These are phyloP conservation scores for Meyerozyma elateridarum DNA, from an alignment of 1,139 yeast species.

Conservation along the genomic window DNA sequence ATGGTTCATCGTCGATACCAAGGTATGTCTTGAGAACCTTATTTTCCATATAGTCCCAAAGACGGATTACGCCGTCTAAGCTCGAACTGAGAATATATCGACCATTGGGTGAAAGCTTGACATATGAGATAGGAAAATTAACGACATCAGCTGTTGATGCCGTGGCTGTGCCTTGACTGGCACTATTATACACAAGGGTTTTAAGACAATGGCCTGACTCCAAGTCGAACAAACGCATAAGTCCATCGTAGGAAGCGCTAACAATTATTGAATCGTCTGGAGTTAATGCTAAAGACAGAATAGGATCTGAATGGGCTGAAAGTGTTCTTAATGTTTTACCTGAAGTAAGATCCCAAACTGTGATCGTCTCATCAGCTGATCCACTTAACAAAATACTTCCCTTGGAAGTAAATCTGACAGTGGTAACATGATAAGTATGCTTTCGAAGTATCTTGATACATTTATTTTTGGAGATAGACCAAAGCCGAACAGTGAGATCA, in stretches of 20 bases:
- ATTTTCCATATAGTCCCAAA: slow-evolving; percentile 82
- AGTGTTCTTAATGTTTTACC: slow-evolving; percentile 73
- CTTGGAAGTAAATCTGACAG: slow-evolving; percentile 63
- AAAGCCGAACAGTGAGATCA: slow-evolving; percentile 73
- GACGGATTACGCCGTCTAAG: slow-evolving; percentile 69
- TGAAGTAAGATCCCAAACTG: slow-evolving; percentile 80
- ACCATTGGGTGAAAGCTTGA: slow-evolving; percentile 77
- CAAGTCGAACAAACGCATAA: slow-evolving; percentile 82
- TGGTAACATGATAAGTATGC: slow-evolving; percentile 82
- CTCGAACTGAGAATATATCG: slow-evolving; percentile 74
- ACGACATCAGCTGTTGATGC: slow-evolving; percentile 51
- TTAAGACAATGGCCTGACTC: slow-evolving; percentile 88
- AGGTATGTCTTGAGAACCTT: slow-evolving; percentile 71
- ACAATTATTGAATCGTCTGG: slow-evolving; percentile 81
- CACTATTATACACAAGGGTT: slow-evolving; percentile 70
- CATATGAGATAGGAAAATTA: slow-evolving; percentile 67
- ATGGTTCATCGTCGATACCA: slow-evolving; percentile 28
- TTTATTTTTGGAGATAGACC: slow-evolving; percentile 53
- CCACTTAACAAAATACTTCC: slow-evolving; percentile 82
- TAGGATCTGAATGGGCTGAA: slow-evolving; percentile 93
- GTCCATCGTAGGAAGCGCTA: slow-evolving; percentile 89
- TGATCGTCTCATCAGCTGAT: slow-evolving; percentile 84
- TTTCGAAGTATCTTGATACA: slow-evolving; percentile 62
- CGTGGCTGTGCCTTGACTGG: slow-evolving; percentile 53
- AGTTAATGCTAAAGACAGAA: slow-evolving; percentile 65